These are phyloP conservation scores for Fraxinus platypoda DNA, from an alignment of 305 asterid species.

Conservation along the genomic window DNA sequence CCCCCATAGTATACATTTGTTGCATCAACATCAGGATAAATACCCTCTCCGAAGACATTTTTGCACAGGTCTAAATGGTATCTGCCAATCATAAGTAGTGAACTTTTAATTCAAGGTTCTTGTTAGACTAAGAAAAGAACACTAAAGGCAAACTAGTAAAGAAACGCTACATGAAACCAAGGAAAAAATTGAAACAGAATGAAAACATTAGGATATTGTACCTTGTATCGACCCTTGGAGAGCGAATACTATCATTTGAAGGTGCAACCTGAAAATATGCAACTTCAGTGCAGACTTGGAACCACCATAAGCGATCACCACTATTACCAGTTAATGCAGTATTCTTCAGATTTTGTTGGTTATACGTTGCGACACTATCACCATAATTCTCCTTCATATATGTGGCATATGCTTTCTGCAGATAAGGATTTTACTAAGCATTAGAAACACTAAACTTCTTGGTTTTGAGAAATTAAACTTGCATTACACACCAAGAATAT, in stretches of 20 bases:
- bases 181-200: not conserved
- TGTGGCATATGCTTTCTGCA: slow-evolving; percentile 86
- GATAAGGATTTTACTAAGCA: slow-evolving; percentile 23
- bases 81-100: slow-evolving; percentile 46
- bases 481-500: not conserved
- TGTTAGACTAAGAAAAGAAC: slow-evolving; percentile 4
- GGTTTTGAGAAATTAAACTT: not conserved
- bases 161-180: not conserved
- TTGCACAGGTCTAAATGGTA: slow-evolving; percentile 95
- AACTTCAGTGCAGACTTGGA: slow-evolving; percentile 98
- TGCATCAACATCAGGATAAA: slow-evolving; percentile 76
- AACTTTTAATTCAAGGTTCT: slow-evolving; percentile 19
- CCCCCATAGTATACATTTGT: slow-evolving; percentile 96
- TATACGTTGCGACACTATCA: slow-evolving; percentile 56
- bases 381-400: slow-evolving; percentile 75
- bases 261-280: slow-evolving; percentile 99
- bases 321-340: slow-evolving; percentile 39
- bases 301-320: slow-evolving; percentile 94
- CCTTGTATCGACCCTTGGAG: slow-evolving; percentile 74
- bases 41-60: slow-evolving; percentile 74
- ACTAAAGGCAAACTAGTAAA: not conserved
- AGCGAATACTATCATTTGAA: slow-evolving; percentile 85
- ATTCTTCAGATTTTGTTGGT: slow-evolving; percentile 68
- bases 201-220: slow-evolving; percentile 1
- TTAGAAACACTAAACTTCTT: slow-evolving; percentile 1